phyloP scores from a whole-genome alignment of 106 monocot species.

The Dendrobium catenatum region DNA sequence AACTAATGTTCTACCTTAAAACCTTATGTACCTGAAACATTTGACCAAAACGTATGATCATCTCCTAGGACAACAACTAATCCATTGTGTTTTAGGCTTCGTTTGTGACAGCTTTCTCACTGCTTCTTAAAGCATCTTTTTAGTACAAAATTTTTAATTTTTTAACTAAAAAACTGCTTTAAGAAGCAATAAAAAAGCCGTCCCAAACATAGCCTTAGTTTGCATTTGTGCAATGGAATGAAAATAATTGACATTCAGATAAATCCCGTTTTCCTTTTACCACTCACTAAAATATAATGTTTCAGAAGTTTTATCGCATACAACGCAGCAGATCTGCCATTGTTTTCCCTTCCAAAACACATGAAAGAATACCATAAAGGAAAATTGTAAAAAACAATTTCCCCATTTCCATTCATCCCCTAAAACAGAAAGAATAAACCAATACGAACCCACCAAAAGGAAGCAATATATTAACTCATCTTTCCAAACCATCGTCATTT shows the following conservation, averaged over 20 bases:
- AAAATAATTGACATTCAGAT: neutral
- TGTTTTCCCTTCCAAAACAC: neutral
- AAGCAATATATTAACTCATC: neutral
- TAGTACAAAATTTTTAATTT: no score
- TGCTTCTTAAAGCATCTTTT: no score
- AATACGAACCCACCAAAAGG: neutral
- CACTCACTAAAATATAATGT: neutral
- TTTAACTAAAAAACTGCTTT: no score
- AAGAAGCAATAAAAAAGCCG: no score
- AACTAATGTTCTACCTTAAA: neutral
- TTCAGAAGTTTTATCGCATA: neutral
- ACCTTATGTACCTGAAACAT: neutral
- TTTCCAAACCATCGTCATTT: neutral
- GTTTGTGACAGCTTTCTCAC: no score
- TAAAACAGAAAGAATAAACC: slow-evolving; percentile 9
- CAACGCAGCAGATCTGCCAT: neutral
- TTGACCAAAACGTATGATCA: no score
- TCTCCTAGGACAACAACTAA: neutral
- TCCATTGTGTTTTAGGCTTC: no score
- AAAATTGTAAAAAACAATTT: neutral
- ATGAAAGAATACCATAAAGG: neutral
- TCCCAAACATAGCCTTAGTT: no score
- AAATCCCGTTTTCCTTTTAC: neutral
- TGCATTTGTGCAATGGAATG: neutral
- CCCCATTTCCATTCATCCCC: slow-evolving; percentile 2